Evolutionary conservation across 225 moss, liverwort and hornwort species (phyloP), one percentile per base, ranked within the genome.

Genomic region (Ulota crispa): DNA sequence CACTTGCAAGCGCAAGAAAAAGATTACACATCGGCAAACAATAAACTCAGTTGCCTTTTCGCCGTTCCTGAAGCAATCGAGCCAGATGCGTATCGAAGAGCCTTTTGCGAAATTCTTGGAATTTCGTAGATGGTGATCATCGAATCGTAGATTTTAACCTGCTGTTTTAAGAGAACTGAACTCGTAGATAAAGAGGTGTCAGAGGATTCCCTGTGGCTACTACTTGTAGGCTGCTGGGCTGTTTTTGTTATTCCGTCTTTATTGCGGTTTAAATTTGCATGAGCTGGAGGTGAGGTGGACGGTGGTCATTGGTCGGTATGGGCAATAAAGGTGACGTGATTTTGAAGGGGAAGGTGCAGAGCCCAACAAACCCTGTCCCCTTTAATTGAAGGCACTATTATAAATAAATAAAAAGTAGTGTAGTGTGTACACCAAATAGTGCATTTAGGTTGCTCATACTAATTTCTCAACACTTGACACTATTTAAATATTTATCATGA

Each of bases 41-140:
- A 72, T 61, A 37, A 34, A 34, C 4, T n/a, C n/a, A n/a, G 57
- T 73, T 64, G 78, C 56, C 74, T 56, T 72, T 69, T 28, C 28
- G 21, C 13, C 14, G 34, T 73, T 54, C 62, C 73, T 52, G 14
- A 15, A 5, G n/a, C 50, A 23, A 39, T 32, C 59, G 28, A 42
- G 57, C 71, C 65, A 70, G 86, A 79, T 70, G 65, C 65, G 18
- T 57, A 65, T 60, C 14, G 27, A 9, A 32, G 9, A 14, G 10
- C 13, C n/a, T 18, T 18, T 20, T 18, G 11, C 10, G 12, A 20
- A 32, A 64, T 75, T 79, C 70, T 57, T 61, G 6, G 3, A 0
- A 15, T 5, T 1, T 6, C 2, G 1, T 54, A 12, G 71, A 85
- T 81, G 28, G 13, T 36, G 0, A 18, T 0, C 0, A 1, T 1